A percentile compares a stretch with the other conserved stretches of the same genome.
Conservation (phyloP, 2,329 filamentous ascomycete species). For the Chrysoporthe puriensis region DNA sequence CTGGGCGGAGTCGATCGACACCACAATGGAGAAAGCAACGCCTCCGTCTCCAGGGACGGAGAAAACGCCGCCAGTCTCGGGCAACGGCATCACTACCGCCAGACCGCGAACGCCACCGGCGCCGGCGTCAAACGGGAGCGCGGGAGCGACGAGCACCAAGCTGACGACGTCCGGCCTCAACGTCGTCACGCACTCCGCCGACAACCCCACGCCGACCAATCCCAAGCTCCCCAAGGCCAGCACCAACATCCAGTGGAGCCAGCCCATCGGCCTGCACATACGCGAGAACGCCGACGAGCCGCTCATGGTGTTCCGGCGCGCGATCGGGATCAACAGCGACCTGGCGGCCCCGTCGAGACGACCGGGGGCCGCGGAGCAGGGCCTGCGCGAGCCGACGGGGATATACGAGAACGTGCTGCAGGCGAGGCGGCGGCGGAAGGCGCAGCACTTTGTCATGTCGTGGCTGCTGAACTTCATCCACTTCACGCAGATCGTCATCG, state of each 20-base stretch:
- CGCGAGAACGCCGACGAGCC: slow-evolving; percentile 43
- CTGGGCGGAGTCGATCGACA: background rate
- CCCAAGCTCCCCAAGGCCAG: slow-evolving; percentile 34
- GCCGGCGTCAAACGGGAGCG: background rate
- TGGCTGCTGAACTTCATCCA: slow-evolving; percentile 47
- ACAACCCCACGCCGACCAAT: background rate
- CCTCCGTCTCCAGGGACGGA: background rate
- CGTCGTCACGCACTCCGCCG: background rate
- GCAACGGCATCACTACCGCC: background rate
- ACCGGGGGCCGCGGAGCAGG: slow-evolving; percentile 37
- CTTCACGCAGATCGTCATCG: slow-evolving; percentile 51
- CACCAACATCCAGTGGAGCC: slow-evolving; percentile 41
- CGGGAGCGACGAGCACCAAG: background rate
- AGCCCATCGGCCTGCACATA: slow-evolving; percentile 41
- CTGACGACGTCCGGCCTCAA: slow-evolving; percentile 15
- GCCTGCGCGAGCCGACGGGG: slow-evolving; percentile 40
- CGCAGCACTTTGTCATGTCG: slow-evolving; percentile 41
- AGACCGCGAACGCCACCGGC: background rate
- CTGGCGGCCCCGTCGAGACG: slow-evolving; percentile 29
- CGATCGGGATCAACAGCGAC: slow-evolving; percentile 46
- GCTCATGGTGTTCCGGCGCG: slow-evolving; percentile 46
- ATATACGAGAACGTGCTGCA: slow-evolving; percentile 47
- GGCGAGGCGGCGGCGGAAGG: slow-evolving; percentile 37
- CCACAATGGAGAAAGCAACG: background rate
- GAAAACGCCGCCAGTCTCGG: background rate